Evolutionary conservation across 495 filamentous ascomycete species (phyloP).

Genomic region (Tuber borchii): DNA sequence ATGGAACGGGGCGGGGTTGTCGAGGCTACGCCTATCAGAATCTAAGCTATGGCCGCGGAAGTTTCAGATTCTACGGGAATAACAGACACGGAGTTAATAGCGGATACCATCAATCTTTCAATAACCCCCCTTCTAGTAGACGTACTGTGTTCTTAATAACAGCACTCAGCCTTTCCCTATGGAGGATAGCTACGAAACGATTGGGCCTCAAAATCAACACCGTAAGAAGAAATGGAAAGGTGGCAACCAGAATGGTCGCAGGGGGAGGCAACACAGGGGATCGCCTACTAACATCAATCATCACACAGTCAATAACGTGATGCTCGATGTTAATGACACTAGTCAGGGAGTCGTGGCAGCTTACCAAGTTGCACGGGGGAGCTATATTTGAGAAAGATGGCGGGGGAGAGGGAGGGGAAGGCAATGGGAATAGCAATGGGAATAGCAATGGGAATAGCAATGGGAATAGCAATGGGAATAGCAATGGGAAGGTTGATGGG

Average conservation of each 20-base stretch:
- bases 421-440: background rate
- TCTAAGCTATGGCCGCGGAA: background rate
- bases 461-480: too few relatives aligned
- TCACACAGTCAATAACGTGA: background rate
- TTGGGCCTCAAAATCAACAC: conserved; percentile 22
- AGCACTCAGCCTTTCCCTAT: conserved; percentile 12
- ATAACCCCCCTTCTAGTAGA: conserved; percentile 11
- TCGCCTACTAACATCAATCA: background rate
- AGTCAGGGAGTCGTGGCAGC: background rate
- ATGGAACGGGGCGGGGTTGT: conserved; percentile 13
- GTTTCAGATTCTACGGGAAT: conserved; percentile 11
- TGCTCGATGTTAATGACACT: background rate
- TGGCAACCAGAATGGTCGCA: background rate
- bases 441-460: background rate
- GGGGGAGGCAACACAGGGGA: background rate
- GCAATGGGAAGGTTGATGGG: background rate
- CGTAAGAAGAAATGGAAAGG: conserved; percentile 23
- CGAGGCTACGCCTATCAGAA: conserved; percentile 1
- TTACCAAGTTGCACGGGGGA: background rate
- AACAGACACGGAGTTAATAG: conserved; percentile 10
- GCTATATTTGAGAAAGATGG: background rate
- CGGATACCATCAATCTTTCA: conserved; percentile 18
- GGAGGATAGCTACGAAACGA: conserved; percentile 20
- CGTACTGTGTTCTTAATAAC: conserved; percentile 20
- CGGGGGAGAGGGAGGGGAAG: background rate